These are phyloP conservation scores for Mayamaea pseudoterrestris DNA, from an alignment of 108 stramenopile genomes.

Conservation along the genomic window DNA sequence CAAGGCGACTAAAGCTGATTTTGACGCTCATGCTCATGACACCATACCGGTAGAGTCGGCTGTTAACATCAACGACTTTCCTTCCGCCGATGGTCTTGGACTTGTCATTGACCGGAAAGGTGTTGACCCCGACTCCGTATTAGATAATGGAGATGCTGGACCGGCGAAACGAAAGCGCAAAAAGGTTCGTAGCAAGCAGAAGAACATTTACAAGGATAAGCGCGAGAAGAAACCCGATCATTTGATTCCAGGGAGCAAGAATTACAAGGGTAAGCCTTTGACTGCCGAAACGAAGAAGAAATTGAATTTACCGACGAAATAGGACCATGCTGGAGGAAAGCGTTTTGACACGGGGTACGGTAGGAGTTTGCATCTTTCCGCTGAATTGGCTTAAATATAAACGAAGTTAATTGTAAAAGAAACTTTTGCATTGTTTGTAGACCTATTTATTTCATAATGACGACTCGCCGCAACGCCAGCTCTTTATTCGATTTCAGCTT, in stretches of 20 bases:
- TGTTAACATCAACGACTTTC: too few species aligned
- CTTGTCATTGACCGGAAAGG: not conserved
- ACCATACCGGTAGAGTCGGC: not conserved
- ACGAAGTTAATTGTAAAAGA: too few species aligned
- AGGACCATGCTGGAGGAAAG: not conserved
- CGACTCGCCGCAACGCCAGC: too few species aligned
- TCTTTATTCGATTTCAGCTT: constrained; percentile 21
- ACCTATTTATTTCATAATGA: too few species aligned
- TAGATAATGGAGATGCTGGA: not conserved
- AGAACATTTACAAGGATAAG: constrained; percentile 73
- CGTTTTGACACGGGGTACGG: too few species aligned
- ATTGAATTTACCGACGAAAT: constrained; percentile 10
- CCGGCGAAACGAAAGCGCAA: constrained; percentile 16
- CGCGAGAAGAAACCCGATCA: constrained; percentile 58
- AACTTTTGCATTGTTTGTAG: too few species aligned
- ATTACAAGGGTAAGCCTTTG: constrained; percentile 50
- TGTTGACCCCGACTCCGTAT: not conserved
- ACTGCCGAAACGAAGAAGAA: constrained; percentile 46
- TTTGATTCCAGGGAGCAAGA: constrained; percentile 25
- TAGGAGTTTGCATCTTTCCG: too few species aligned
- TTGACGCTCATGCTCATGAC: too few species aligned
- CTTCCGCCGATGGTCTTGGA: not conserved
- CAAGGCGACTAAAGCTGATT: not conserved
- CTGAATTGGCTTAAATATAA: too few species aligned
- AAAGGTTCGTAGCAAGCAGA: constrained; percentile 66